Evolutionary conservation across 2,329 filamentous ascomycete genomes (phyloP), one percentile per base, ranked within the genome.

Genomic region (Exophiala calicioides): DNA sequence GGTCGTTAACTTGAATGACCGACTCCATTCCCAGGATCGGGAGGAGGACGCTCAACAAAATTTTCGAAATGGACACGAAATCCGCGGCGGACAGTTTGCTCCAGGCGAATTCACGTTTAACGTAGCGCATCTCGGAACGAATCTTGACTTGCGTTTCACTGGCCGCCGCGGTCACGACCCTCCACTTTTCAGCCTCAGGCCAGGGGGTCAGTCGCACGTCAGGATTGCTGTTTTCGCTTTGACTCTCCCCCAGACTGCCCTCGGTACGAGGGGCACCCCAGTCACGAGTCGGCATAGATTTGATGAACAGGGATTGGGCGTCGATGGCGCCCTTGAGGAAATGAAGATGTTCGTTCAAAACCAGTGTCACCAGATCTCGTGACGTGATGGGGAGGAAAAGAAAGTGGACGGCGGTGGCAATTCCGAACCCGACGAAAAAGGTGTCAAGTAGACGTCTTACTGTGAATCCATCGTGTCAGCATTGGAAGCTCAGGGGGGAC

Each of bases 51-150:
- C 50, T 53, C 24, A 38, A 37, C 41, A 53, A 23, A 23, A 53
- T 18, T 20, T 45, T 45, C 16, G 34, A 81, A 2, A 86, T 74
- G 24, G 78, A 67, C 44, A 82, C 76, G 6, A 88, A 65, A 52
- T 90, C 84, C 45, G 82, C 77, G 0, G 83, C 78, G 4, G 78
- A 76, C 5, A 89, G 66, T 57, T 84, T 84, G 1, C 85, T 85
- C 60, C 79, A 80, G 0, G 84, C 84, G n/a, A 85, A 64, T 56
- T 90, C 86, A 40, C 85, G 74, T 65, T 89, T 89, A 0, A 84
- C 86, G 60, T 88, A 89, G 1, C 77, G 73, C 24, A 89, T 61
- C 56, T 90, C 86, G 0, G 74, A 75, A 39, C 81, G 74, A 4
- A 89, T 69, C 62, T 87, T 88, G 2, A 81, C 82, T 44, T 82